phyloP scores from a whole-genome alignment of 2,329 filamentous ascomycete species.

The Colletotrichum cuscutae region DNA sequence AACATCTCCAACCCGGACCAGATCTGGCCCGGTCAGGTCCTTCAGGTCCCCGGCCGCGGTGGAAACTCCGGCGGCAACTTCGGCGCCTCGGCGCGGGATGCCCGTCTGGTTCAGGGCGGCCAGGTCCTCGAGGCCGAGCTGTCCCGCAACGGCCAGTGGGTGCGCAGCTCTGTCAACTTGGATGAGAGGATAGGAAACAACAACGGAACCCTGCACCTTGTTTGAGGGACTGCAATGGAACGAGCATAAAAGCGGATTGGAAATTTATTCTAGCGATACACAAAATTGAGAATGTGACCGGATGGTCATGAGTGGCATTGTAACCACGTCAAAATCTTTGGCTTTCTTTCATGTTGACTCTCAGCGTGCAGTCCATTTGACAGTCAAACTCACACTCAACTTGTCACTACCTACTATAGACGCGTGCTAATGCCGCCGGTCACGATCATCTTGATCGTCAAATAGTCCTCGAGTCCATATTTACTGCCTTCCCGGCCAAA shows the following conservation, averaged over 20 bases:
- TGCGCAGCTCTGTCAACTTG: conserved; percentile 43
- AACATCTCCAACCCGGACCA: conserved; percentile 52
- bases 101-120: conserved; percentile 49
- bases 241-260: conserved; percentile 10
- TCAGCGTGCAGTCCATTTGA: too few relatives aligned
- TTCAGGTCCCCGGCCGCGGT: conserved; percentile 45
- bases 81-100: conserved; percentile 46
- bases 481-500: conserved; percentile 35
- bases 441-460: conserved; percentile 65
- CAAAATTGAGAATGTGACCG: neutral
- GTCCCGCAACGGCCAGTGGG: conserved; percentile 44
- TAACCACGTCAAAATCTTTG: neutral
- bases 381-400: too few relatives aligned
- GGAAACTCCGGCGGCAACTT: conserved; percentile 43
- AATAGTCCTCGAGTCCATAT: conserved; percentile 60
- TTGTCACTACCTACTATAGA: neutral
- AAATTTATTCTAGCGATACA: conserved; percentile 1
- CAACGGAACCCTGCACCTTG: conserved; percentile 39
- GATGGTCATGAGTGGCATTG: neutral
- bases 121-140: conserved; percentile 47
- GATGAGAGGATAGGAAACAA: conserved; percentile 48
- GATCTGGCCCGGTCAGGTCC: conserved; percentile 54
- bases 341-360: too few relatives aligned
- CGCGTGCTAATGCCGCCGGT: conserved; percentile 40
- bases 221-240: neutral